These are phyloP conservation scores for Amylostereum areolatum DNA, from an alignment of 1,284 basidiomycete species.

Conservation along the genomic window DNA sequence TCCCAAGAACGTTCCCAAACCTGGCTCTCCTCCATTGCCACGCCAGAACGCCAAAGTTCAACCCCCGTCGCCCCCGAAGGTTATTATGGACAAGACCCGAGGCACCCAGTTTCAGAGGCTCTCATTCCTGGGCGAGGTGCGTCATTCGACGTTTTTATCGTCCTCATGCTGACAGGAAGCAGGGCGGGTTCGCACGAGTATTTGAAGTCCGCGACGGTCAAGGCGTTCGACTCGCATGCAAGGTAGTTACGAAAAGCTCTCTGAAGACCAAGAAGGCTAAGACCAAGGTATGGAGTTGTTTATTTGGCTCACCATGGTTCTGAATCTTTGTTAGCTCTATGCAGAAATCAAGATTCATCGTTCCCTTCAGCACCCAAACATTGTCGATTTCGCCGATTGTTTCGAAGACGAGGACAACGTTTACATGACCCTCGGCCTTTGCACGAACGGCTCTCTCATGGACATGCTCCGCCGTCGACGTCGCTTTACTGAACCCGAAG, in stretches of 20 bases:
- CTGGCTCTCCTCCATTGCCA: constrained; percentile 53
- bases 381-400: constrained; percentile 89
- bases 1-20: constrained; percentile 19
- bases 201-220: constrained; percentile 78
- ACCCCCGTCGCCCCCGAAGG: constrained; percentile 75
- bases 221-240: constrained; percentile 71
- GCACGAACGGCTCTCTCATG: constrained; percentile 84
- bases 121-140: constrained; percentile 83
- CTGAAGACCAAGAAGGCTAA: constrained; percentile 89
- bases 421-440: constrained; percentile 95
- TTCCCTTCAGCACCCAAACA: constrained; percentile 87
- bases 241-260: constrained; percentile 80
- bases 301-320: not conserved
- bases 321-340: constrained; percentile 58
- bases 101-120: constrained; percentile 59
- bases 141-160: constrained; percentile 18
- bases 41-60: constrained; percentile 77
- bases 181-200: constrained; percentile 90
- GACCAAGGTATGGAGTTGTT: constrained; percentile 62
- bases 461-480: constrained; percentile 88
- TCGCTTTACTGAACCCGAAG: constrained; percentile 89
- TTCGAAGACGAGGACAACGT: constrained; percentile 96
- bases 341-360: constrained; percentile 99
- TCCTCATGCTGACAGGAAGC: not conserved
- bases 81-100: constrained; percentile 65